These are phyloP conservation scores for Podosphaera fusca DNA, from an alignment of 2,329 filamentous ascomycete species.

Conservation along the genomic window DNA sequence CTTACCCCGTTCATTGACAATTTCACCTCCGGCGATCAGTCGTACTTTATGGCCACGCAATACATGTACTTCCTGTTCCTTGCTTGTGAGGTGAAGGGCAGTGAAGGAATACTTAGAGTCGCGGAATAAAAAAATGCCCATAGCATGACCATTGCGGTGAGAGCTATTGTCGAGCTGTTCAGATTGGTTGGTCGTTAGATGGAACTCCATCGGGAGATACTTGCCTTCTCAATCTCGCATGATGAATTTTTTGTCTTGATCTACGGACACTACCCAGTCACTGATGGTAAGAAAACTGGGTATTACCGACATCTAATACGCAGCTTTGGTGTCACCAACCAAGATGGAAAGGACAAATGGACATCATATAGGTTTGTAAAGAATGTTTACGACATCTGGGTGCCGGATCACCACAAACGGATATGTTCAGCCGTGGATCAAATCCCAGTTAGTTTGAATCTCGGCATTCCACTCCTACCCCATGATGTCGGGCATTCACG, in stretches of 20 bases:
- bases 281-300: conserved; percentile 7
- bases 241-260: conserved; percentile 12
- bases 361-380: conserved; percentile 10
- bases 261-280: conserved; percentile 17
- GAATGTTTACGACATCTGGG: conserved; percentile 15
- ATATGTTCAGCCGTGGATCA: too few species aligned
- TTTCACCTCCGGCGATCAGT: too few species aligned
- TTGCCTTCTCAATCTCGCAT: conserved; percentile 19
- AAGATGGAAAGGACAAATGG: conserved; percentile 15
- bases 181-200: conserved; percentile 5
- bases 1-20: too few species aligned
- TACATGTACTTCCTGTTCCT: too few species aligned
- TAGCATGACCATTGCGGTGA: too few species aligned
- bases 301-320: conserved; percentile 16
- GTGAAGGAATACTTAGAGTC: too few species aligned
- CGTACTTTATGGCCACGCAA: too few species aligned
- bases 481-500: too few species aligned
- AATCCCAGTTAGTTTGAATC: too few species aligned
- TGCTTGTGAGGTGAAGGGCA: too few species aligned
- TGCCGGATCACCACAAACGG: conserved; percentile 13
- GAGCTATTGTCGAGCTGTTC: conserved; percentile 9
- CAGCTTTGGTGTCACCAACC: conserved; percentile 11
- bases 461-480: too few species aligned
- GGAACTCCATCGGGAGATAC: conserved; percentile 16
- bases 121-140: too few species aligned